phyloP scores from a whole-genome alignment of 352 stramenopile genomes.

The Pythium sp. region DNA sequence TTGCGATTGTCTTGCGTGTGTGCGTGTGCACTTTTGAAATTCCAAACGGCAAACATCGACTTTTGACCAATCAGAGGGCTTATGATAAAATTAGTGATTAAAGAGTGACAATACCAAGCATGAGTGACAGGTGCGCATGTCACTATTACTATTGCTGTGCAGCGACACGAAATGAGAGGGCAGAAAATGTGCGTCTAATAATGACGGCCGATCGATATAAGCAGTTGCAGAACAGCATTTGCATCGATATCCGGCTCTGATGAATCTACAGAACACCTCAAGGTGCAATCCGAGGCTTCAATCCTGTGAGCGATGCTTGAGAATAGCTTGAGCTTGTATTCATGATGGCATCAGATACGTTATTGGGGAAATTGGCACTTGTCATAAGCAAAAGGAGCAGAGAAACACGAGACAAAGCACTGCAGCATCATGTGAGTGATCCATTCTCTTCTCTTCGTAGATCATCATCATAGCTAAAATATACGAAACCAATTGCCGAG shows the following conservation, averaged over 20 bases:
- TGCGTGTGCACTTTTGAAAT: conserved; percentile 27
- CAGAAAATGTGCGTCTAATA: neutral
- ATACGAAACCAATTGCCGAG: neutral
- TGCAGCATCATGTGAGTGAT: neutral
- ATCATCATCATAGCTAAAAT: neutral
- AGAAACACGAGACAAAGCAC: neutral
- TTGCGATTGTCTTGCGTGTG: conserved; percentile 8
- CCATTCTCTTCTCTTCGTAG: neutral
- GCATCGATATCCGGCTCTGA: neutral
- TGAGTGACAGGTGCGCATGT: neutral
- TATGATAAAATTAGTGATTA: neutral
- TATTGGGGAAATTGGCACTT: neutral
- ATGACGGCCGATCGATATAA: neutral
- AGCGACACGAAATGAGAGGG: neutral
- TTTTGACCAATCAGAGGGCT: neutral
- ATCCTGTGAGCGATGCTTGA: neutral
- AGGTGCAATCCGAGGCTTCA: neutral
- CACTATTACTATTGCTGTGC: neutral
- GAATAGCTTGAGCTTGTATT: neutral
- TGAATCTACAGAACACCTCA: too few species aligned
- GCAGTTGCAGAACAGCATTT: neutral
- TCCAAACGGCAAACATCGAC: conserved; percentile 21
- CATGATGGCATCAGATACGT: neutral
- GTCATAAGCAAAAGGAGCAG: neutral
- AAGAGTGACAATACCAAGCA: neutral